Percentiles rank a stretch among this genome's conserved stretches.
Conservation (phyloP, 805 yeast species). For the Wickerhamiella nectarea region DNA sequence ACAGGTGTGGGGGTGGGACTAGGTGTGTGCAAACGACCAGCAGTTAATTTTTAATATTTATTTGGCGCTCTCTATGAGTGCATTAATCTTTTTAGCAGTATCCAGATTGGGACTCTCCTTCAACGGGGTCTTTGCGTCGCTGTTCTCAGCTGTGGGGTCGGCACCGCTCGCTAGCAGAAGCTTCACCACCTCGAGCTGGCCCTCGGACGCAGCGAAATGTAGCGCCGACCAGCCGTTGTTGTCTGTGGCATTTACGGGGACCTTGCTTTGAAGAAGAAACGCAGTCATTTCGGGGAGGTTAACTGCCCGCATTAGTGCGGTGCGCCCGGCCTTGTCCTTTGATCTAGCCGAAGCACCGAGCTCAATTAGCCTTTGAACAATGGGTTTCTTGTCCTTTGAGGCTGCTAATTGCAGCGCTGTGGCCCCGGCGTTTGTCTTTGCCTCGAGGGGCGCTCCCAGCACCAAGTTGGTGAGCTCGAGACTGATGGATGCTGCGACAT, state of each 20-base stretch:
- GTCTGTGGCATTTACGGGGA: constrained; percentile 60
- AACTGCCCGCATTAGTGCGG: constrained; percentile 74
- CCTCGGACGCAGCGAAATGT: constrained; percentile 86
- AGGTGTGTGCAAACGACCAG: too few species aligned
- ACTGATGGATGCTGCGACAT: constrained; percentile 70
- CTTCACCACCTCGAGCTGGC: constrained; percentile 64
- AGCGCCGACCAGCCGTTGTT: constrained; percentile 65
- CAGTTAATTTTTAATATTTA: too few species aligned
- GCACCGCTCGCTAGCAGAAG: constrained; percentile 54
- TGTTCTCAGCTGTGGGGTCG: constrained; percentile 32
- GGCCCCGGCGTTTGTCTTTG: constrained; percentile 49
- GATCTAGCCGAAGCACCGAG: constrained; percentile 48
- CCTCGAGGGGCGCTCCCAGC: constrained; percentile 36
- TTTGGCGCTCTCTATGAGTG: background rate
- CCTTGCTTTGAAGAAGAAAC: constrained; percentile 39
- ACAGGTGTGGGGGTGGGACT: constrained; percentile 8
- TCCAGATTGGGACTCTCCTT: constrained; percentile 34
- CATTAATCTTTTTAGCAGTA: background rate
- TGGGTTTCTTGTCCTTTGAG: constrained; percentile 45
- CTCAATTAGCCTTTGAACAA: constrained; percentile 42
- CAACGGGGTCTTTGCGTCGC: constrained; percentile 33
- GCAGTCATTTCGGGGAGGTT: constrained; percentile 44
- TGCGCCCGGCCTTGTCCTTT: constrained; percentile 52
- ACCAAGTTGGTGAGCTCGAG: constrained; percentile 25
- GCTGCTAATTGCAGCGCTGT: constrained; percentile 68